phyloP scores from a whole-genome alignment of 1,284 basidiomycete species.

The Ustilago tritici region DNA sequence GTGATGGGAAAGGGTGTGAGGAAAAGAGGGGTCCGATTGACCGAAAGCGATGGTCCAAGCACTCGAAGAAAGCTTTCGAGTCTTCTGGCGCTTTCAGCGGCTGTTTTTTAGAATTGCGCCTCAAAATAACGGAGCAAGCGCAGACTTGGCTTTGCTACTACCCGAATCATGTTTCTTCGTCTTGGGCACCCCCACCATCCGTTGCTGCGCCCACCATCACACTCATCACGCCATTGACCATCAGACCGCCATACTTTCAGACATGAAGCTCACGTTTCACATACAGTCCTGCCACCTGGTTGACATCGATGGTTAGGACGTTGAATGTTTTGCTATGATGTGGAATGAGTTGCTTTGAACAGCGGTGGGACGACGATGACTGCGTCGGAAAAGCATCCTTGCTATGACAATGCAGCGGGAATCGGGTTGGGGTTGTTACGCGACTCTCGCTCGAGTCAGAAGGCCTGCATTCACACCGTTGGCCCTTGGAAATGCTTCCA shows the following conservation, averaged over 20 bases:
- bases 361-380: not conserved
- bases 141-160: not conserved
- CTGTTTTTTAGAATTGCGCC: not conserved
- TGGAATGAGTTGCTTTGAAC: not conserved
- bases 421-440: not conserved
- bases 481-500: slow-evolving; percentile 54
- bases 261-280: not conserved
- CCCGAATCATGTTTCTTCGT: not conserved
- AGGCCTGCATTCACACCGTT: slow-evolving; percentile 13
- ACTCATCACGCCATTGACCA: not conserved
- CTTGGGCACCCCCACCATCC: not conserved
- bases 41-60: slow-evolving; percentile 11
- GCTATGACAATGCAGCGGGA: not conserved
- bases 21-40: not conserved
- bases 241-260: not conserved
- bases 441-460: not conserved
- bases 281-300: not conserved
- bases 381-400: not conserved
- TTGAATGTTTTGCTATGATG: not conserved
- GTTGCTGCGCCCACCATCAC: not conserved
- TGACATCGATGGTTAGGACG: not conserved
- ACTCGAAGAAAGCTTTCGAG: not conserved
- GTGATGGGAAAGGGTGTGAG: not conserved
- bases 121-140: not conserved
- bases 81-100: not conserved